phyloP scores from a whole-genome alignment of 176 grass and related monocot species.

The Lolium perenne region DNA sequence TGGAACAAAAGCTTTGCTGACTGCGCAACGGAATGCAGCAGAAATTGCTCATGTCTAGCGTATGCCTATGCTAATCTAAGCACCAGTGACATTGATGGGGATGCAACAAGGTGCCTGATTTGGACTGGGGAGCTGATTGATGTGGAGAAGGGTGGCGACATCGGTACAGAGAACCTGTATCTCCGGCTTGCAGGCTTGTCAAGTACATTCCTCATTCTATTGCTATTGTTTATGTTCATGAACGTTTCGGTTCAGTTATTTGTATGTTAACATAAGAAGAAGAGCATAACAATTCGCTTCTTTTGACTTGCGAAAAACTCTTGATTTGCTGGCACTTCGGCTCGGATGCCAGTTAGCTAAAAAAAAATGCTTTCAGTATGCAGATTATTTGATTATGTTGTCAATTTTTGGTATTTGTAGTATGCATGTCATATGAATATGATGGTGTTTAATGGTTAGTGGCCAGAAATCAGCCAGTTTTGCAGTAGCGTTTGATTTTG shows the following conservation, averaged over 20 bases:
- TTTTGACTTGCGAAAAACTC: background rate
- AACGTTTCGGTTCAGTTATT: background rate
- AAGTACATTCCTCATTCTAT: background rate
- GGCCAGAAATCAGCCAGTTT: background rate
- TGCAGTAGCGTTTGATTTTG: background rate
- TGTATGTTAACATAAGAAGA: background rate
- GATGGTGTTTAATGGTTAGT: background rate
- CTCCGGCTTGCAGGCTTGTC: conserved; percentile 34
- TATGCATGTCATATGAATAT: background rate
- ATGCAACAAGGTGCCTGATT: conserved; percentile 35
- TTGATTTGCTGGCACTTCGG: background rate
- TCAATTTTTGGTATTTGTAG: background rate
- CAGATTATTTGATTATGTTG: background rate
- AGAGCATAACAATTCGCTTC: background rate
- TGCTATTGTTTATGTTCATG: background rate
- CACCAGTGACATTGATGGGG: background rate
- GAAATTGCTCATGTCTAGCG: conserved; percentile 58
- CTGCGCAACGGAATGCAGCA: conserved; percentile 37
- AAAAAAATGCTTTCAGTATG: background rate
- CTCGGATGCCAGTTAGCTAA: background rate
- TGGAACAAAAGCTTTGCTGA: conserved; percentile 35
- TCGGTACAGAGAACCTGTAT: conserved; percentile 25
- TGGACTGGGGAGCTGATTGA: conserved; percentile 51
- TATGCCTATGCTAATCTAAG: conserved; percentile 48
- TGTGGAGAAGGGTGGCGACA: background rate